phyloP scores from a whole-genome alignment of 768 basidiomycete genomes.

The Suillus luteus region DNA sequence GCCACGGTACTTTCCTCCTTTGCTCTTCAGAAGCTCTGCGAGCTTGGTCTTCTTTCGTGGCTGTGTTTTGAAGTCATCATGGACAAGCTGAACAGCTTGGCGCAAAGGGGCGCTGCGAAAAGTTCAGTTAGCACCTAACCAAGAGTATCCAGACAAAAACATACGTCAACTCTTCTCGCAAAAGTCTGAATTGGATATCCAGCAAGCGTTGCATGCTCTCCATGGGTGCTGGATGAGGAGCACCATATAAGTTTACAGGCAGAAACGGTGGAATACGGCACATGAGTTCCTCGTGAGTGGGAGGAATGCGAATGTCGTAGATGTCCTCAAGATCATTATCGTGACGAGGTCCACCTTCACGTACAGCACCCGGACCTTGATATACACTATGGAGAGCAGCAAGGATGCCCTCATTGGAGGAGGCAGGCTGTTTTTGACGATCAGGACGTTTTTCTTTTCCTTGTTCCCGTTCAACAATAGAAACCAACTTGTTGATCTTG shows the following conservation, averaged over 20 bases:
- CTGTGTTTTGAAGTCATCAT: slow-evolving; percentile 42
- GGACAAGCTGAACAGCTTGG: slow-evolving; percentile 48
- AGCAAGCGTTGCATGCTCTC: slow-evolving; percentile 66
- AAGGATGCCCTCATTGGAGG: slow-evolving; percentile 37
- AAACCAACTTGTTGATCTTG: slow-evolving; percentile 33
- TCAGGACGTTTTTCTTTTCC: slow-evolving; percentile 33
- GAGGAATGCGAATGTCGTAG: slow-evolving; percentile 61
- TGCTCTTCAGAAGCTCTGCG: slow-evolving; percentile 45
- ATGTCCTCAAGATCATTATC: slow-evolving; percentile 68
- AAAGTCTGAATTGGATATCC: slow-evolving; percentile 74
- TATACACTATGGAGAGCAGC: slow-evolving; percentile 44
- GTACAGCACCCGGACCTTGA: slow-evolving; percentile 56
- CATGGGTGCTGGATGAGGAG: slow-evolving; percentile 60
- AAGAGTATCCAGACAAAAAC: slow-evolving; percentile 19
- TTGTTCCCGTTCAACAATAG: slow-evolving; percentile 56
- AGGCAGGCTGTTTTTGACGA: slow-evolving; percentile 12
- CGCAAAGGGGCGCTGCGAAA: slow-evolving; percentile 52
- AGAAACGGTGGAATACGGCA: slow-evolving; percentile 53
- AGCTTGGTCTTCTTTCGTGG: slow-evolving; percentile 39
- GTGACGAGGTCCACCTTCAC: slow-evolving; percentile 56
- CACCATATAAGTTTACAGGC: slow-evolving; percentile 58
- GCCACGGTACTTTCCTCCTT: slow-evolving; percentile 63
- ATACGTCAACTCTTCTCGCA: slow-evolving; percentile 72
- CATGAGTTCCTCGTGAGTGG: slow-evolving; percentile 66
- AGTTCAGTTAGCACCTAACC: neutral